Evolutionary conservation across 805 yeast species (phyloP).

Genomic region (Yarrowia sp.): DNA sequence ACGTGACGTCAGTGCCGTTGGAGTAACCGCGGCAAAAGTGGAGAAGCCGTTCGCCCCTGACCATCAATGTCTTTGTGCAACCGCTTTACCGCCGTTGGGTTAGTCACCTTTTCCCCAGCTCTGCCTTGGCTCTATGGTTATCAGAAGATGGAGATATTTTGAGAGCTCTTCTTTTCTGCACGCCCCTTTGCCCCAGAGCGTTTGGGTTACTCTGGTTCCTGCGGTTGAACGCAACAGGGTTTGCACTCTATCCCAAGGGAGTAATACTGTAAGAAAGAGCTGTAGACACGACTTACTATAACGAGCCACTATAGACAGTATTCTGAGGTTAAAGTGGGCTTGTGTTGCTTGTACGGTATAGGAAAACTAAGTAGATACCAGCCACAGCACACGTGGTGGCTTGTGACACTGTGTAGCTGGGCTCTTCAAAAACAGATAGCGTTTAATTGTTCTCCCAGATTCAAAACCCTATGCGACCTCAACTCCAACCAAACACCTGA

Average conservation of each 20-base stretch:
- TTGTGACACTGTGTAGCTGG: no score
- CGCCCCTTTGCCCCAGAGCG: background rate
- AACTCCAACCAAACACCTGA: background rate
- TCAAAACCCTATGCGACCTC: background rate
- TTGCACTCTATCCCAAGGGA: background rate
- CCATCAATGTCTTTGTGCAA: no score
- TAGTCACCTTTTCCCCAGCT: no score
- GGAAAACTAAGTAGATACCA: no score
- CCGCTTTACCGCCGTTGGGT: no score
- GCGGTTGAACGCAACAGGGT: slow-evolving; percentile 24
- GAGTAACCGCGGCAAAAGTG: background rate
- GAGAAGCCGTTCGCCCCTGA: background rate
- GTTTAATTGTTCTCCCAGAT: slow-evolving; percentile 25
- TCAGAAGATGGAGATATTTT: background rate
- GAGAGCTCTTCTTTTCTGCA: background rate
- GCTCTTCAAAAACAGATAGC: background rate
- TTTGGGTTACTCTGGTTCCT: slow-evolving; percentile 6
- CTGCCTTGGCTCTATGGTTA: background rate
- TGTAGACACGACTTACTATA: no score
- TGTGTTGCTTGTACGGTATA: no score
- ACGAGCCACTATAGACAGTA: no score
- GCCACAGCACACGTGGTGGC: no score
- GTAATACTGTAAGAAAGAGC: no score
- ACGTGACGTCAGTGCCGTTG: slow-evolving; percentile 2
- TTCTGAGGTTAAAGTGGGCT: no score